phyloP scores from a whole-genome alignment of 306 rosid species.

The Delonix regia region DNA sequence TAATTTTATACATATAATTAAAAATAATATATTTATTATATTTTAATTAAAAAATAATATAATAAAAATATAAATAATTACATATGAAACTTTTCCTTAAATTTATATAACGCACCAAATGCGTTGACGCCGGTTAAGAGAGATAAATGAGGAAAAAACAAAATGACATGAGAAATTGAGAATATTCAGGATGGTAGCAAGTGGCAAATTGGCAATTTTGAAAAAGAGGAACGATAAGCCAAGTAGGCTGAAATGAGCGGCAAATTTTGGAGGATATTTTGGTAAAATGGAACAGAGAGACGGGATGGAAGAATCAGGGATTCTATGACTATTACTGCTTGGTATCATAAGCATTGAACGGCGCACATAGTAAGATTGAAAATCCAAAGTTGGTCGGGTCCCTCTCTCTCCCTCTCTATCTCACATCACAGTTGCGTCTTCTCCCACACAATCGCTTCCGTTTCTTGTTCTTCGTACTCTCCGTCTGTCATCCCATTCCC shows the following conservation, averaged over 20 bases:
- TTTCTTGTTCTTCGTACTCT: background rate
- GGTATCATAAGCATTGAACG: background rate
- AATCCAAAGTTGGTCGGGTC: background rate
- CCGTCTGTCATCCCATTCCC: background rate
- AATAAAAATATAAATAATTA: too few relatives aligned
- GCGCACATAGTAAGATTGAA: background rate
- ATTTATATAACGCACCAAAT: too few relatives aligned
- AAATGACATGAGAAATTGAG: too few relatives aligned
- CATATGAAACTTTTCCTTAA: too few relatives aligned
- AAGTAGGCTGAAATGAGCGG: constrained; percentile 16
- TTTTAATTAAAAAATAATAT: too few relatives aligned
- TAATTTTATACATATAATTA: too few relatives aligned
- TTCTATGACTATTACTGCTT: too few relatives aligned
- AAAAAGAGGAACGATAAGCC: background rate
- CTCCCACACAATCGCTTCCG: background rate
- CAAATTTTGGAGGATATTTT: background rate
- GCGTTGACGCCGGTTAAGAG: too few relatives aligned
- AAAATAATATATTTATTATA: too few relatives aligned
- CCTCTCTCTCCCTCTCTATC: background rate
- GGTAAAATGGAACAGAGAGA: background rate
- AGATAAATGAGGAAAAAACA: too few relatives aligned
- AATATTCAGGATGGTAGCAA: too few relatives aligned
- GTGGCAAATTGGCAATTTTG: background rate
- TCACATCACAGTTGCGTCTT: constrained; percentile 3
- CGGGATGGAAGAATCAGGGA: background rate